A percentile compares a stretch with the other conserved stretches of the same genome.
Evolutionary conservation across 495 filamentous ascomycete species (phyloP).

Genomic region (Aspergillus taichungensis): DNA sequence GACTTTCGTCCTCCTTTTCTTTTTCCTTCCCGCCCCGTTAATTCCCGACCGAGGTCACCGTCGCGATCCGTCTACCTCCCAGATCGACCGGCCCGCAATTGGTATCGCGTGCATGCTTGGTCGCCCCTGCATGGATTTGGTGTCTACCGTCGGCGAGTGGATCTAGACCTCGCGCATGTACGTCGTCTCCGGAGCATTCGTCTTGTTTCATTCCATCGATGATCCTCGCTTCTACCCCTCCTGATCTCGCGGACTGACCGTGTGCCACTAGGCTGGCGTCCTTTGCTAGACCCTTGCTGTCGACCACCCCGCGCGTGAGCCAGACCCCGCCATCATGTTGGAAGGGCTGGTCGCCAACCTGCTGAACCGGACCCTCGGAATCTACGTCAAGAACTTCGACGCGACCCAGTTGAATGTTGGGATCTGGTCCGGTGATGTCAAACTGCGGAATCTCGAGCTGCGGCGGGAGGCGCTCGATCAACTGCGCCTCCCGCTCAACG

Average conservation of each 20-base stretch:
- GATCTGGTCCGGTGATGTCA: conserved; percentile 97
- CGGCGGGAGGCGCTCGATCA: conserved; percentile 93
- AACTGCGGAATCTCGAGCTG: conserved; percentile 82
- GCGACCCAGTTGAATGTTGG: conserved; percentile 92
- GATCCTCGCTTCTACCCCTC: background rate
- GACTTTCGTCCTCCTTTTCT: conserved; percentile 2
- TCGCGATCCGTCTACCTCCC: background rate
- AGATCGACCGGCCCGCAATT: conserved; percentile 6
- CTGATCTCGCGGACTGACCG: background rate
- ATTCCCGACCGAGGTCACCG: too few relatives aligned
- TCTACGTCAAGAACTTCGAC: conserved; percentile 99
- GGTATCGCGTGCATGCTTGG: conserved; percentile 24
- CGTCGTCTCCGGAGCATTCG: background rate
- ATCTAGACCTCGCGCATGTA: conserved; percentile 12
- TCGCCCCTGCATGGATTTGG: conserved; percentile 27
- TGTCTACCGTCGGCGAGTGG: conserved; percentile 13
- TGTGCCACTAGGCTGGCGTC: background rate
- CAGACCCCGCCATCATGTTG: conserved; percentile 46
- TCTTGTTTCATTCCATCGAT: background rate
- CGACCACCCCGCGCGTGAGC: conserved; percentile 7
- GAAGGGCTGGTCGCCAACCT: conserved; percentile 71
- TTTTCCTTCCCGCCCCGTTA: background rate
- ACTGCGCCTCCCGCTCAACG: conserved; percentile 89
- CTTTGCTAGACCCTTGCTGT: conserved; percentile 28
- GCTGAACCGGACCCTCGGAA: conserved; percentile 97